These are phyloP conservation scores for Termitomyces sp. DNA, from an alignment of 768 basidiomycete species.

Conservation along the genomic window DNA sequence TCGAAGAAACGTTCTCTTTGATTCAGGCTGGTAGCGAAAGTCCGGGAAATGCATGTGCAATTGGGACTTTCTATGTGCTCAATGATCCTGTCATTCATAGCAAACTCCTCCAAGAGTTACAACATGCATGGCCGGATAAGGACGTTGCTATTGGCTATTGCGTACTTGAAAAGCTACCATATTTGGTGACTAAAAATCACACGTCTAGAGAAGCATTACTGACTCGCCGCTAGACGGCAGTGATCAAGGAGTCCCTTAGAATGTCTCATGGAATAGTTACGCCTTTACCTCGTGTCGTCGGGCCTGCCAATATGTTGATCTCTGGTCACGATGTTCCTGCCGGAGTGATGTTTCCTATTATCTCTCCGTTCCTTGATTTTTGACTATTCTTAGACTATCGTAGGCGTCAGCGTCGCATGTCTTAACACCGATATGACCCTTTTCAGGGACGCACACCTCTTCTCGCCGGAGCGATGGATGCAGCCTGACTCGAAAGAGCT, in stretches of 20 bases:
- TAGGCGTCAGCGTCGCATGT: constrained; percentile 31
- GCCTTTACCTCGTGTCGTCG: constrained; percentile 37
- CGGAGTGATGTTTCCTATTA: constrained; percentile 20
- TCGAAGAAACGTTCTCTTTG: constrained; percentile 31
- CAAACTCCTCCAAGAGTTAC: constrained; percentile 27
- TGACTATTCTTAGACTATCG: constrained; percentile 26
- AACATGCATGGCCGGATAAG: constrained; percentile 27
- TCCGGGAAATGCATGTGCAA: constrained; percentile 29
- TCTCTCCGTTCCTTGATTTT: not conserved
- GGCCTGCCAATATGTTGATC: constrained; percentile 25
- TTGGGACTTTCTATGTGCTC: constrained; percentile 32
- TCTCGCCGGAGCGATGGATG: constrained; percentile 39
- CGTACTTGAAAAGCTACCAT: constrained; percentile 34
- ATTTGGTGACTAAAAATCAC: constrained; percentile 26
- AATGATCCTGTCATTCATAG: constrained; percentile 20
- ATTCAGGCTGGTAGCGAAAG: constrained; percentile 34
- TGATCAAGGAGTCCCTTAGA: constrained; percentile 42
- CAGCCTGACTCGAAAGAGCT: constrained; percentile 22
- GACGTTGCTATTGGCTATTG: constrained; percentile 19
- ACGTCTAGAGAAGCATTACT: not conserved
- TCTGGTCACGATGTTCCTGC: constrained; percentile 29
- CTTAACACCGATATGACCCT: constrained; percentile 31
- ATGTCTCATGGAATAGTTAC: constrained; percentile 35
- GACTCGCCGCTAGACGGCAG: constrained; percentile 29
- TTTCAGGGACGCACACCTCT: constrained; percentile 31